Base-by-base conservation (phyloP, 2,329 filamentous ascomycete species). In the Sarocladium strictum region DNA sequence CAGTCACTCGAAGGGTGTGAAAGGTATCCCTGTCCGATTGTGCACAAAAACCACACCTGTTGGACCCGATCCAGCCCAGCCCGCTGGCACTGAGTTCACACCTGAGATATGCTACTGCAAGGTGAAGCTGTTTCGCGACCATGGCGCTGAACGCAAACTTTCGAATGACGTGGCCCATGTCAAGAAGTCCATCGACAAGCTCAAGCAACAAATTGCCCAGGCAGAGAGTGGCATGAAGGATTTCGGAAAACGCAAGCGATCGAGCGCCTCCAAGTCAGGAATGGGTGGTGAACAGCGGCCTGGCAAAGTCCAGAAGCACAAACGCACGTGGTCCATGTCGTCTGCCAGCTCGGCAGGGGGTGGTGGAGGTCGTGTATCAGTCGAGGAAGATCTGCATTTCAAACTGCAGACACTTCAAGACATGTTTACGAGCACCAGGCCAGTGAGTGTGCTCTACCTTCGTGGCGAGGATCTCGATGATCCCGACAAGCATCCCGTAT, bases 1-100 rank as follows among this genome's bases (percentile, higher is more conserved):
- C 67, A 97, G 93, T 69, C 94, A 97, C 66, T 97, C 94, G 10
- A 99, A 99, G 67, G 94, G 94, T 45, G 94, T 99, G 50, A 99
- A 97, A 71, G 94, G 94, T 33, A 97, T 97, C 60, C 93, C 94
- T 0, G 92, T 99, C 3, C 79, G 94, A 54, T 79, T 97, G 0
- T 97, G 93, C 69, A 85, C 92, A 14, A 97, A 97, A 71, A 97
- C 94, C 0, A 87, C 88, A 59, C 71, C 85, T 11, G 57, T 93
- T 37, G 38, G 51, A 12, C 15, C 76, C 15, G 78, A 79, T 24
- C 71, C 77, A 9, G 76, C 78, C 1, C 73, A 75, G 14, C 72
- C 73, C 3, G 68, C 76, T 1, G 65, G 71, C 9, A 76, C 74
- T 7, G 76, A 74, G 26, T 67, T 72, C 15, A 73, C 63, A 29